These are phyloP conservation scores for Pseudozyma thailandica DNA, from an alignment of 1,284 basidiomycete species.

Conservation along the genomic window DNA sequence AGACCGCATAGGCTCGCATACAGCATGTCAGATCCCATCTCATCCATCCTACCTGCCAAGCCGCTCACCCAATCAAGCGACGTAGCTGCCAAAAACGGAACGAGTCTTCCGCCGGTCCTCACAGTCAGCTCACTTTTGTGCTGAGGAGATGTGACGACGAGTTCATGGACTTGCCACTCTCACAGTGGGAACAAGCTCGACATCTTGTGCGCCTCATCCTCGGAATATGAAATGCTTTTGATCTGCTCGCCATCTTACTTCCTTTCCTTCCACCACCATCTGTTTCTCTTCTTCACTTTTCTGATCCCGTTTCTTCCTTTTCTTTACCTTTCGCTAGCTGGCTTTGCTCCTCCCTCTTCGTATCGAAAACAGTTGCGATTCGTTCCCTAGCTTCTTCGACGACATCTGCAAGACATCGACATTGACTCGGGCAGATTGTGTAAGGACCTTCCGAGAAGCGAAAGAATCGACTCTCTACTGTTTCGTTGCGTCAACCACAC, in stretches of 20 bases:
- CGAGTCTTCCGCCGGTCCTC: too few species aligned
- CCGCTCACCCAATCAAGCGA: not conserved
- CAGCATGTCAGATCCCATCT: slow-evolving; percentile 1
- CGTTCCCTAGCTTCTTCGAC: not conserved
- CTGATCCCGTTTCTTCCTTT: slow-evolving; percentile 6
- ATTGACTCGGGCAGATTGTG: not conserved
- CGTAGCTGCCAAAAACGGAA: slow-evolving; percentile 16
- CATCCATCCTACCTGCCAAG: not conserved
- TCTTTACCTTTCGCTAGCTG: slow-evolving; percentile 15
- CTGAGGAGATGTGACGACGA: slow-evolving; percentile 1
- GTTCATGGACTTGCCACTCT: slow-evolving; percentile 8
- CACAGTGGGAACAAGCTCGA: not conserved
- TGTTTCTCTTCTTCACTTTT: slow-evolving; percentile 5
- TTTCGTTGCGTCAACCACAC: not conserved
- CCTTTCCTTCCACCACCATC: slow-evolving; percentile 36
- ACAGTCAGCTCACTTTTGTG: not conserved
- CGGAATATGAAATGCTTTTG: not conserved
- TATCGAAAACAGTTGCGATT: not conserved
- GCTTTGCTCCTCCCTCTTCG: slow-evolving; percentile 13
- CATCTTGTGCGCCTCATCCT: not conserved
- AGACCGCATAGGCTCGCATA: slow-evolving; percentile 21
- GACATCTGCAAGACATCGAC: not conserved
- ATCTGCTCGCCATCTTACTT: not conserved
- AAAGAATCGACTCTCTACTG: not conserved
- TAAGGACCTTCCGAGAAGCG: not conserved